A percentile compares a stretch with the other conserved stretches of the same genome.
phyloP scores from a whole-genome alignment of 129 eudicot species.

The Rutidosis leptorrhynchoides region DNA sequence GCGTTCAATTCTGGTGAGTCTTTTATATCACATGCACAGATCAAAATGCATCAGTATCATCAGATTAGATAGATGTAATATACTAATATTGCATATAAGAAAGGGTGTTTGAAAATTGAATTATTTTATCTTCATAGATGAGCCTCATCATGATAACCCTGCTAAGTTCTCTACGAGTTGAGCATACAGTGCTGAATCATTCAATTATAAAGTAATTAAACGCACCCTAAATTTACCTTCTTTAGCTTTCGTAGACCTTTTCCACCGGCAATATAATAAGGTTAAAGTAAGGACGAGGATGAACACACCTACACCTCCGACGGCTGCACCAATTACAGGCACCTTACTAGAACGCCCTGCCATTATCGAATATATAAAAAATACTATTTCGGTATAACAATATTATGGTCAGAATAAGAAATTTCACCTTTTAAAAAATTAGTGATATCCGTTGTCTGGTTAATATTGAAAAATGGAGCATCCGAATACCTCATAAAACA shows the following conservation, averaged over 20 bases:
- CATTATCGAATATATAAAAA: not conserved
- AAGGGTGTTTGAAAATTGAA: not conserved
- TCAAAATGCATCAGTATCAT: not conserved
- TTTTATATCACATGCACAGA: slow-evolving; percentile 27
- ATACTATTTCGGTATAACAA: not conserved
- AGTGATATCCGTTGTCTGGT: slow-evolving; percentile 34
- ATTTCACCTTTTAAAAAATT: slow-evolving; percentile 44
- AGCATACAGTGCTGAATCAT: no score
- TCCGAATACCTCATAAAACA: slow-evolving; percentile 62
- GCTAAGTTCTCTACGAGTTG: not conserved
- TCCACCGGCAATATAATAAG: slow-evolving; percentile 24
- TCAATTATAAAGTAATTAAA: not conserved
- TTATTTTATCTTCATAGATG: not conserved
- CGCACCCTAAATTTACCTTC: slow-evolving; percentile 30
- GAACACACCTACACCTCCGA: slow-evolving; percentile 38
- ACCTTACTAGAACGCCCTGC: slow-evolving; percentile 46
- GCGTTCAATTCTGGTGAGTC: slow-evolving; percentile 45
- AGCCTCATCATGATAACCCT: not conserved
- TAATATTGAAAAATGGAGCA: slow-evolving; percentile 30
- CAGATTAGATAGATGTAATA: not conserved
- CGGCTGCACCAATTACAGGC: slow-evolving; percentile 30
- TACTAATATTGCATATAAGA: not conserved
- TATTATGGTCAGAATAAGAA: not conserved
- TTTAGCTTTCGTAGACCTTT: slow-evolving; percentile 23
- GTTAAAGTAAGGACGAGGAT: slow-evolving; percentile 29